Evolutionary conservation across 192 early-diverging fungal genomes (phyloP).

Genomic region (Mortierella hygrophila): DNA sequence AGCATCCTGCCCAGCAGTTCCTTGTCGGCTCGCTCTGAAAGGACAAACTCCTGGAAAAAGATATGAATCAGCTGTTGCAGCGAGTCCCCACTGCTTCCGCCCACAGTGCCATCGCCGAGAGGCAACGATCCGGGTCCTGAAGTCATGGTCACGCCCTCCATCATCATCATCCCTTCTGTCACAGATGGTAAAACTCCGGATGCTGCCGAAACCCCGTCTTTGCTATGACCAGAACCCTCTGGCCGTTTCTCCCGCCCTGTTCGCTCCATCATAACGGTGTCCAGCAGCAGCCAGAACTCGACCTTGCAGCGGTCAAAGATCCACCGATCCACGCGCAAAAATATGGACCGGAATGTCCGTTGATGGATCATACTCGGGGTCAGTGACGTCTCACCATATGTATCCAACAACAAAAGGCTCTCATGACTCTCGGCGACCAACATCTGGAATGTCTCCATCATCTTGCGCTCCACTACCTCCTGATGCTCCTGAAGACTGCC

Average conservation of each 20-base stretch:
- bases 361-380: slow-evolving; percentile 60
- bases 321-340: slow-evolving; percentile 64
- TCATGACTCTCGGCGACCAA: slow-evolving; percentile 56
- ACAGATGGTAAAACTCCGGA: background rate
- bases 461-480: slow-evolving; percentile 51
- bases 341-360: slow-evolving; percentile 53
- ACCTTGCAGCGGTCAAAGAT: slow-evolving; percentile 66
- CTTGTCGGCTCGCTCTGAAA: slow-evolving; percentile 38
- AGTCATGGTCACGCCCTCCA: slow-evolving; percentile 41
- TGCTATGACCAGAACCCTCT: slow-evolving; percentile 1
- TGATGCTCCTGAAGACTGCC: slow-evolving; percentile 16
- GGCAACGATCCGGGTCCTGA: background rate
- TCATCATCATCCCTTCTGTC: slow-evolving; percentile 36
- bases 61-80: slow-evolving; percentile 42
- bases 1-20: slow-evolving; percentile 48
- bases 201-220: slow-evolving; percentile 33
- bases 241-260: background rate
- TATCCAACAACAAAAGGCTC: slow-evolving; percentile 58
- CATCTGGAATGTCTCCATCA: slow-evolving; percentile 58
- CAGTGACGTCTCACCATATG: slow-evolving; percentile 43
- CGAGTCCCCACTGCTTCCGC: slow-evolving; percentile 16
- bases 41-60: slow-evolving; percentile 54
- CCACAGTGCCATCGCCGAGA: background rate
- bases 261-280: slow-evolving; percentile 54
- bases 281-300: slow-evolving; percentile 62